Evolutionary conservation across 768 basidiomycete species (phyloP), one percentile per base, ranked within the genome.

Genomic region (Polyporus arcularius): DNA sequence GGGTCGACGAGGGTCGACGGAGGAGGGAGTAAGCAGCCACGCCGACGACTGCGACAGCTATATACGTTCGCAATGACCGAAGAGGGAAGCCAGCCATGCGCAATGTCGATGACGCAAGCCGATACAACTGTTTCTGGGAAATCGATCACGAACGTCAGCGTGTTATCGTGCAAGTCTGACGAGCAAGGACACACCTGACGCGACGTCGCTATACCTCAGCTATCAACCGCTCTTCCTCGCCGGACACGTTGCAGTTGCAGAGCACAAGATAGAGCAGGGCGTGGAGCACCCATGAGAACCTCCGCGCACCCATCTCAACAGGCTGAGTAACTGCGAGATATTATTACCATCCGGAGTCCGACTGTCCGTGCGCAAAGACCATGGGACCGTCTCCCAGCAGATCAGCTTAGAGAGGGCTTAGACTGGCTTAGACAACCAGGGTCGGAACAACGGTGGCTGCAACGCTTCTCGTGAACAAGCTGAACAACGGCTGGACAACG

Each of bases 41-140:
- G 57, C 62, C 49, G 26, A 60, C 16, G 51, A 52, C 45, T 16
- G 53, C 57, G 57, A 55, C 57, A 4, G 57, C 30, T 62, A 67
- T 64, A 64, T 64, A 67, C 14, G 63, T 43, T 48, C 48, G 59
- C 60, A 53, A 48, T 21, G 65, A 66, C n/a, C 39, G 53, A 39
- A 57, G 39, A 39, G 42, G 43, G 55, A 61, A 18, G 32, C 43
- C 16, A n/a, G 47, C 42, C 54, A 61, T 61, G 55, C 8, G 26
- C 49, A 55, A 52, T 46, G 52, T 51, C 26, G 60, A 56, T 56
- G 49, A 55, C 55, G 55, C 42, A 12, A 48, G n/a, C 10, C 5
- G 28, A 26, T 4, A 28, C 46, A 26, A 48, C 26, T 26, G 26
- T 26, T 26, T 26, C 21, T 26, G 21, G 21, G 46, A n/a, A 47